Evolutionary conservation across 805 yeast species (phyloP).

Genomic region (Yarrowia sp.): DNA sequence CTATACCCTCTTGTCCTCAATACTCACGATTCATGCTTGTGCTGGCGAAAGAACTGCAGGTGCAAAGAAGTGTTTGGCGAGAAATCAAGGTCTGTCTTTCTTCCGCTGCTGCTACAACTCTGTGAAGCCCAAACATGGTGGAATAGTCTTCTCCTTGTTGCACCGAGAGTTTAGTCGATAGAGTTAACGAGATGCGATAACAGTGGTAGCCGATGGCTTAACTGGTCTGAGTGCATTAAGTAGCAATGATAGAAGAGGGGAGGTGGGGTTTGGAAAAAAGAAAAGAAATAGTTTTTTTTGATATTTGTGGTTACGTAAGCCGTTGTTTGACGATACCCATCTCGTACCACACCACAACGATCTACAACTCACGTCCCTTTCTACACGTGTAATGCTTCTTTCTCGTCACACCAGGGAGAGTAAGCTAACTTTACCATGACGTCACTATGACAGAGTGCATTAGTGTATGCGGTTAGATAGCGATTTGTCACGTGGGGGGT

Average conservation of each 20-base stretch:
- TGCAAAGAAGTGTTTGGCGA: not conserved
- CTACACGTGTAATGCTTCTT: slow-evolving; percentile 32
- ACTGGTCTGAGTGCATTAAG: slow-evolving; percentile 15
- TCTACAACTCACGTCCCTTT: slow-evolving; percentile 1
- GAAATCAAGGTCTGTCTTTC: not conserved
- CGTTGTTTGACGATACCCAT: too few relatives aligned
- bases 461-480: too few relatives aligned
- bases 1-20: too few relatives aligned
- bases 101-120: not conserved
- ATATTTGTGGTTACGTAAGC: too few relatives aligned
- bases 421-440: not conserved
- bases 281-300: too few relatives aligned
- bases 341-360: not conserved
- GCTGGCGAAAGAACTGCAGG: not conserved
- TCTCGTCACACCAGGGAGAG: not conserved
- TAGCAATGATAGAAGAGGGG: not conserved
- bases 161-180: slow-evolving; percentile 24
- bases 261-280: too few relatives aligned
- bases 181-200: slow-evolving; percentile 31
- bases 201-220: slow-evolving; percentile 1
- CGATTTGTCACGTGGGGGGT: too few relatives aligned
- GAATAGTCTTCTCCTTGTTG: slow-evolving; percentile 6
- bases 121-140: slow-evolving; percentile 4
- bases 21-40: slow-evolving; percentile 33
- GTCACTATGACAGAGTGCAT: too few relatives aligned